Evolutionary conservation across 2,329 filamentous ascomycete species (phyloP), one percentile per base, ranked within the genome.

Genomic region (Ascochyta koolunga): DNA sequence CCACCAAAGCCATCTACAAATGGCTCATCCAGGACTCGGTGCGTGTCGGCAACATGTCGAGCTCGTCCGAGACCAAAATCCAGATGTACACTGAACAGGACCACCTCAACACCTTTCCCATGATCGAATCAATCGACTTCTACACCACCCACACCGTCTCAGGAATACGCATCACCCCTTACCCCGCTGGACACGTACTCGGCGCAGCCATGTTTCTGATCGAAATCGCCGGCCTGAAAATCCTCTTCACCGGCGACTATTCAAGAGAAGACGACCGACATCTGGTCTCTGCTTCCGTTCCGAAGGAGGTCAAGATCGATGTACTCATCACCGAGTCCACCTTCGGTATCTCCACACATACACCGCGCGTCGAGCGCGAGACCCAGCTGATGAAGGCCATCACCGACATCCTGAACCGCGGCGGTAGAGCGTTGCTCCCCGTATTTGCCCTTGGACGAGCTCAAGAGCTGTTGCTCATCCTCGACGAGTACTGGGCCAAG

Each of bases 1-100:
- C 95, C 1, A 99, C 95, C 40, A 98, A 99, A 76, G 95, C 95
- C 66, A 99, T 99, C 73, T 99, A 99, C 84, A 98, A 98, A 78
- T 98, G 95, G 93, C 86, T 98, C 45, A 97, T 98, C 59, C 92
- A 96, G 76, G 95, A 99, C 77, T 96, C 92, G 63, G 91, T 99
- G 38, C 88, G 95, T 54, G 93, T 99, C 25, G 89, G 68, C 83
- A 95, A 81, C 82, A 91, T 70, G 27, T 80, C 82, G 2, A 85
- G 83, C 43, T 85, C 83, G 5, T 84, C 84, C 2, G 83, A 86
- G 65, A 83, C 85, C 59, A 80, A 84, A 61, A 84, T 84, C 21
- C 82, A 85, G 35, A 86, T 98, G 39, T 99, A 97, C 74, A 97
- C 91, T 1, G 95, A 99, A 77, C 89, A 93, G 65, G 95, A 99